A percentile compares a stretch with the other conserved stretches of the same genome.
Evolutionary conservation across 257 asterid genomes (phyloP).

Genomic region (Echites panduratus): DNA sequence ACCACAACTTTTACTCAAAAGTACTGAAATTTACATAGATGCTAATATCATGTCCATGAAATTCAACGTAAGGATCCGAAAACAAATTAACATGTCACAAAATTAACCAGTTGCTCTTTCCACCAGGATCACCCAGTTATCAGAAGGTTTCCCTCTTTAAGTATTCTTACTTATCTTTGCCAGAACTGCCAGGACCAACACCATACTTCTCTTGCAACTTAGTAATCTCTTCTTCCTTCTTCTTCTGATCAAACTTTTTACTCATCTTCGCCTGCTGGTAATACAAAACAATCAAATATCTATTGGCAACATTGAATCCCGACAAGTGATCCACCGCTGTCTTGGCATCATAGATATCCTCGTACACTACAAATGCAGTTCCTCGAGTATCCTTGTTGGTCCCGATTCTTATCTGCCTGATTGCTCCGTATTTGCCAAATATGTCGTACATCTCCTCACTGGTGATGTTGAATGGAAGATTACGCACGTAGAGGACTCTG

Average conservation of each 20-base stretch:
- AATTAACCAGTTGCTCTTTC: background rate
- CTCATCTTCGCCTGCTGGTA: conserved; percentile 97
- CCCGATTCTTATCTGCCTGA: conserved; percentile 82
- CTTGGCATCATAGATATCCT: conserved; percentile 91
- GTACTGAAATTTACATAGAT: background rate
- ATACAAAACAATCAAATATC: conserved; percentile 77
- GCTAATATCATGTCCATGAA: background rate
- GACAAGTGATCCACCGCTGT: conserved; percentile 90
- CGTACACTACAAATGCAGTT: conserved; percentile 92
- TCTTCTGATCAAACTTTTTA: conserved; percentile 85
- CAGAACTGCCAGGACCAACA: conserved; percentile 14
- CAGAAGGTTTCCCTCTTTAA: background rate
- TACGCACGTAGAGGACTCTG: conserved; percentile 74
- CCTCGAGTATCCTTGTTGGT: conserved; percentile 89
- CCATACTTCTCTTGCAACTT: conserved; percentile 92
- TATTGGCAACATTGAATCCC: conserved; percentile 84
- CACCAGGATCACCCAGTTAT: background rate
- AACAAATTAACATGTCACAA: background rate
- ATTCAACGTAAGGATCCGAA: background rate
- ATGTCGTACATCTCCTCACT: conserved; percentile 99
- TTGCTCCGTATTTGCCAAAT: conserved; percentile 88
- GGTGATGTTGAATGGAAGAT: conserved; percentile 84
- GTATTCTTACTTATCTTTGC: conserved; percentile 46
- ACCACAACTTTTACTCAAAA: background rate
- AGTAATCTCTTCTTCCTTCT: conserved; percentile 82